Conservation (phyloP, 2,329 filamentous ascomycete species). For the Ophidiomyces ophidiicola region DNA sequence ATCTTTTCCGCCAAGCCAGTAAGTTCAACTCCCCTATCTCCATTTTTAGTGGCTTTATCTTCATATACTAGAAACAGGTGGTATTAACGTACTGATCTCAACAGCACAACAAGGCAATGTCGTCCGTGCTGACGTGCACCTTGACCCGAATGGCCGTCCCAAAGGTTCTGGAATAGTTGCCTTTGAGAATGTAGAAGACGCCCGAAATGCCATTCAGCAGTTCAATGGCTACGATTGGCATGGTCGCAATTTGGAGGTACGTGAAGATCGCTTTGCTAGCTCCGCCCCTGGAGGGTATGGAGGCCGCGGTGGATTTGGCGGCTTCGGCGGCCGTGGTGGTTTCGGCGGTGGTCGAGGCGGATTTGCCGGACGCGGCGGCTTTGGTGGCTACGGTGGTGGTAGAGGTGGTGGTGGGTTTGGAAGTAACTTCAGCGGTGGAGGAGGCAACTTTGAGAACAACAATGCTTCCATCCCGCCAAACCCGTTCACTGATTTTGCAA, state of each 20-base stretch:
- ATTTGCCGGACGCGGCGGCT: slow-evolving; percentile 43
- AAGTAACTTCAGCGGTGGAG: slow-evolving; percentile 21
- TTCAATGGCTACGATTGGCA: slow-evolving; percentile 99
- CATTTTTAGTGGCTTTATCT: slow-evolving; percentile 10
- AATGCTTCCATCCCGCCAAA: slow-evolving; percentile 53
- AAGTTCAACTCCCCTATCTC: slow-evolving; percentile 38
- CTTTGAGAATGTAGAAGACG: slow-evolving; percentile 89
- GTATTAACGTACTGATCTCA: slow-evolving; percentile 24
- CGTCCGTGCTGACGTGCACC: slow-evolving; percentile 88
- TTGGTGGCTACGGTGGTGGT: slow-evolving; percentile 39
- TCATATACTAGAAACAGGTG: slow-evolving; percentile 2
- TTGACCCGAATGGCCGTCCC: slow-evolving; percentile 78
- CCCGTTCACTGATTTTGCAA: slow-evolving; percentile 86
- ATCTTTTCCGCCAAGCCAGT: slow-evolving; percentile 97
- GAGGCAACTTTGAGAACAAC: slow-evolving; percentile 26
- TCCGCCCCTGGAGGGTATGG: slow-evolving; percentile 32
- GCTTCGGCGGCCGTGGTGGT: slow-evolving; percentile 45
- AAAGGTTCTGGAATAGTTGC: slow-evolving; percentile 97
- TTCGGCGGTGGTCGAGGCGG: slow-evolving; percentile 37
- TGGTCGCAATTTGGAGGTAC: slow-evolving; percentile 81
- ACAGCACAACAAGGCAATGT: slow-evolving; percentile 55
- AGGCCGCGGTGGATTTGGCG: slow-evolving; percentile 32
- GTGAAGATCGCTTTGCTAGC: slow-evolving; percentile 80
- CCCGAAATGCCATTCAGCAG: slow-evolving; percentile 87
- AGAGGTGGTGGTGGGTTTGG: slow-evolving; percentile 34